Evolutionary conservation across 306 rosid species (phyloP).

Genomic region (Quercus berberidifolia): DNA sequence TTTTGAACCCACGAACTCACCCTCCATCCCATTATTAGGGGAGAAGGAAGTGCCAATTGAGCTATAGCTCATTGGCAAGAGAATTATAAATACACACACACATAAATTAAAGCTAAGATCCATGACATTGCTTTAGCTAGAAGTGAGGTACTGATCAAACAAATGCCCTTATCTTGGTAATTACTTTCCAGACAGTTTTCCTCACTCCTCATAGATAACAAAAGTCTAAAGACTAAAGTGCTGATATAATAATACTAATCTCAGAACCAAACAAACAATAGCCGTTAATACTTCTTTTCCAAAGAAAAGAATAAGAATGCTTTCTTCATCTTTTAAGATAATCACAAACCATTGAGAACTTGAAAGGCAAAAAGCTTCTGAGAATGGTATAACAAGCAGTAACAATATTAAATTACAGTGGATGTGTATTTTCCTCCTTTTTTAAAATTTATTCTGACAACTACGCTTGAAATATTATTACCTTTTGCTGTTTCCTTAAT

Average conservation of each 20-base stretch:
- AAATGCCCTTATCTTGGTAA: too few species aligned
- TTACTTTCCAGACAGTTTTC: too few species aligned
- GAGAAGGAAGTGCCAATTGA: too few species aligned
- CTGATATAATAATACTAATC: not conserved
- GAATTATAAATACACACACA: not conserved
- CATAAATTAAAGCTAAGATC: not conserved
- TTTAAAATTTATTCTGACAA: not conserved
- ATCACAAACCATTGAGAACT: not conserved
- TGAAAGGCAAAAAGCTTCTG: not conserved
- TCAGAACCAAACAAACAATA: not conserved
- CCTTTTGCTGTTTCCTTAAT: not conserved
- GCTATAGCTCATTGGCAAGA: too few species aligned
- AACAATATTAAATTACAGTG: not conserved
- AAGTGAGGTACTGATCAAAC: too few species aligned
- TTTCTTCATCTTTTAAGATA: not conserved
- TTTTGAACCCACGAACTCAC: too few species aligned
- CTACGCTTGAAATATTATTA: not conserved
- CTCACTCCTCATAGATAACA: too few species aligned
- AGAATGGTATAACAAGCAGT: not conserved
- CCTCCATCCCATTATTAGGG: too few species aligned
- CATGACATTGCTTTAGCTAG: too few species aligned
- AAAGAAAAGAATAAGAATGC: not conserved
- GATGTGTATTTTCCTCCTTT: not conserved
- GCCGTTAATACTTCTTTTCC: not conserved
- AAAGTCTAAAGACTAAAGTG: too few species aligned